These are phyloP conservation scores for Micromonas pusilla DNA, from an alignment of 139 green algal species.

Conservation along the genomic window DNA sequence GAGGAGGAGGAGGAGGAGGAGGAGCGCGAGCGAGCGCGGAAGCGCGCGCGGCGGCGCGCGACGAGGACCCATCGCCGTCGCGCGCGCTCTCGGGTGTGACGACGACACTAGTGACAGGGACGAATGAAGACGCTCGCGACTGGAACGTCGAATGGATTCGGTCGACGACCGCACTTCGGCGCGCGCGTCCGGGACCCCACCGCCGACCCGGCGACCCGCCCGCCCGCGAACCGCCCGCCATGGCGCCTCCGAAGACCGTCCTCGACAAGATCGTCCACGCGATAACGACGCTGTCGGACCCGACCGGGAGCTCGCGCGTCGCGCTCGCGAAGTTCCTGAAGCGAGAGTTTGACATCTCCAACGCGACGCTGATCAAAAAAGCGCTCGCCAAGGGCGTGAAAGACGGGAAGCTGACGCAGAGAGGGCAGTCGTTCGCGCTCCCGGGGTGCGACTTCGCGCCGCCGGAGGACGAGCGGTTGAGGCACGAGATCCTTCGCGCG, in stretches of 20 bases:
- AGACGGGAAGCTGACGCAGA: background rate
- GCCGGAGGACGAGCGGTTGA: background rate
- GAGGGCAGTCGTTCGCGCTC: constrained; percentile 16
- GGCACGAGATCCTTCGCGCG: background rate
- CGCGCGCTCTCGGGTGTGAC: too few relatives aligned
- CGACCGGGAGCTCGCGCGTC: background rate
- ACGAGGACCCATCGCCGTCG: too few relatives aligned
- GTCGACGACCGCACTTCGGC: too few relatives aligned
- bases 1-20: background rate
- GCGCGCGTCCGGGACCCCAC: too few relatives aligned
- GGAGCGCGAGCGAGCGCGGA: background rate
- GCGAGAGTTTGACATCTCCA: background rate
- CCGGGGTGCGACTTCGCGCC: constrained; percentile 9
- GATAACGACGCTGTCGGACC: background rate
- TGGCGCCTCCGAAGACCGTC: constrained; percentile 23
- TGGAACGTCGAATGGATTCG: too few relatives aligned
- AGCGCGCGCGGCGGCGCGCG: background rate
- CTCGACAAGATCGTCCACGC: constrained; percentile 21
- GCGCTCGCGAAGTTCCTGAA: constrained; percentile 28
- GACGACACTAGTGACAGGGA: too few relatives aligned
- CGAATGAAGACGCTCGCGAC: too few relatives aligned
- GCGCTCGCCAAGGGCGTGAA: constrained; percentile 12
- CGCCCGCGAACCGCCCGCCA: too few relatives aligned
- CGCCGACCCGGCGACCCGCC: too few relatives aligned
- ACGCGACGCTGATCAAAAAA: constrained; percentile 18